phyloP scores from a whole-genome alignment of 2,329 filamentous ascomycete genomes.

The Fusarium begoniae region DNA sequence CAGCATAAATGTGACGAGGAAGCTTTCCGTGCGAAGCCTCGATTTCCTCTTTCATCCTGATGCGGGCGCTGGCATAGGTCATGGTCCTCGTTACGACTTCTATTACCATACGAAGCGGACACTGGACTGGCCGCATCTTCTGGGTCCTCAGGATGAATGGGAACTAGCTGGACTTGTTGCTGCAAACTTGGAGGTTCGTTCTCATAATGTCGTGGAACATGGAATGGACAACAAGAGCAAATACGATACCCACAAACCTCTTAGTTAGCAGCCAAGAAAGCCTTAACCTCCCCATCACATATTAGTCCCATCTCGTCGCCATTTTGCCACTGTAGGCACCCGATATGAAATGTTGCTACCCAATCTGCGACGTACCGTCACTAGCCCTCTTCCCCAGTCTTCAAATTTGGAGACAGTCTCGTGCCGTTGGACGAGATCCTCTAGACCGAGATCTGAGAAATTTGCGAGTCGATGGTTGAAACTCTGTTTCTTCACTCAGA shows the following conservation, averaged over 20 bases:
- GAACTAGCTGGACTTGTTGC: not conserved
- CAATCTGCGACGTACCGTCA: conserved; percentile 4
- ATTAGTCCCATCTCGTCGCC: conserved; percentile 5
- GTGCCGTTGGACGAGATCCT: conserved; percentile 4
- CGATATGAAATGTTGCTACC: conserved; percentile 3
- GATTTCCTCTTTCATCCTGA: not conserved
- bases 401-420: conserved; percentile 20
- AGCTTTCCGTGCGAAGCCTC: conserved; percentile 3
- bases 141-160: not conserved
- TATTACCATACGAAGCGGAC: not conserved
- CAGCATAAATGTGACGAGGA: conserved; percentile 7
- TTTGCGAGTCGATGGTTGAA: not conserved
- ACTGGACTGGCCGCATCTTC: not conserved
- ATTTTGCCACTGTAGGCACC: conserved; percentile 29
- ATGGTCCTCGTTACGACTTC: not conserved
- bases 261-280: not conserved
- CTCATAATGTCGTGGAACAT: not conserved
- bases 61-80: conserved; percentile 21
- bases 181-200: not conserved
- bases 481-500: not conserved
- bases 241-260: not conserved
- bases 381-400: conserved; percentile 5
- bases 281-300: not conserved
- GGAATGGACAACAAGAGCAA: not conserved
- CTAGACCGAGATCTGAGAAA: not conserved